phyloP scores from a whole-genome alignment of 257 asterid genomes.

The Nicotiana benthamiana region DNA sequence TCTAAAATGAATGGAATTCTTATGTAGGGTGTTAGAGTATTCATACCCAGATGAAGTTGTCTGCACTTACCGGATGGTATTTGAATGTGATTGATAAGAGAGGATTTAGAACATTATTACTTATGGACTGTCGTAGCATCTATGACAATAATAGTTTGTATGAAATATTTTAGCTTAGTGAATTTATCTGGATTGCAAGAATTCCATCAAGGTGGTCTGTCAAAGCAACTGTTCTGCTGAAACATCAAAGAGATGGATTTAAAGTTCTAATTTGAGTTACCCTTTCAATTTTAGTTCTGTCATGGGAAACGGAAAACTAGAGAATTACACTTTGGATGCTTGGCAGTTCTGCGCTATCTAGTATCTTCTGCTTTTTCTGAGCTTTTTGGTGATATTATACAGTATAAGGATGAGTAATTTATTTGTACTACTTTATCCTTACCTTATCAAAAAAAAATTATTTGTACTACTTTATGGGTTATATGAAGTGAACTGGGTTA shows the following conservation, averaged over 20 bases:
- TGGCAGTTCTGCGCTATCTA: neutral
- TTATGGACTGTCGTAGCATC: neutral
- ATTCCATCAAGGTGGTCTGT: neutral
- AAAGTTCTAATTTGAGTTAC: neutral
- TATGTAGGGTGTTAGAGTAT: neutral
- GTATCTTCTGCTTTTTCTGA: neutral
- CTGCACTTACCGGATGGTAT: neutral
- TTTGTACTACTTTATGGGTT: neutral
- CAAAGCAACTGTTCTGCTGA: neutral
- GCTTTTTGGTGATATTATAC: neutral
- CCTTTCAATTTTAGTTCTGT: neutral
- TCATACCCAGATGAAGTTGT: neutral
- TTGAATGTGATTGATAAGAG: neutral
- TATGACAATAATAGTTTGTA: neutral
- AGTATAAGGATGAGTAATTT: neutral
- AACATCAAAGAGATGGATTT: neutral
- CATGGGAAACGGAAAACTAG: neutral
- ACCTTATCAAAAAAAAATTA: neutral
- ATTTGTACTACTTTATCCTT: neutral
- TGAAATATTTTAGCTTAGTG: neutral
- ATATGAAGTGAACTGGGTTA: neutral
- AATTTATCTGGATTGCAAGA: neutral
- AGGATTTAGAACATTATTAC: neutral
- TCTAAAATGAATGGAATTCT: neutral
- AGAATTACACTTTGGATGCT: neutral